Evolutionary conservation across 208 protist genomes (phyloP), one percentile per base, ranked within the genome.

Genomic region (Acanthamoeba healyi): DNA sequence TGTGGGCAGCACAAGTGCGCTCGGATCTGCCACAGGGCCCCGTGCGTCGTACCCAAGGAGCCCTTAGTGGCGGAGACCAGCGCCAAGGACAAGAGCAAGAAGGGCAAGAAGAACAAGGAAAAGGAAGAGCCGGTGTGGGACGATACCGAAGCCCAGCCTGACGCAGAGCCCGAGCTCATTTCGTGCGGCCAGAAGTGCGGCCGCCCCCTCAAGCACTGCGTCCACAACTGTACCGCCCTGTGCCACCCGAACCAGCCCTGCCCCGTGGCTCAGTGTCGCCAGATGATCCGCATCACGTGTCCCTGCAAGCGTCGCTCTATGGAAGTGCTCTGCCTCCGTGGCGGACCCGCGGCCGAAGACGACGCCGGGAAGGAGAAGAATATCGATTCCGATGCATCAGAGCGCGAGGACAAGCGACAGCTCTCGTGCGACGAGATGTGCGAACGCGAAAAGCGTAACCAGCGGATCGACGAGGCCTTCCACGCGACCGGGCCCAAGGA

Each of bases 391-490:
- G 77, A 86, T 4, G 36, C 32, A 19, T 40, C 70, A 0, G 3
- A 44, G 70, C 38, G 77, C 44, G 77, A 86, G 44, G 77, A 86
- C 26, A 79, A 93, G 40, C 77, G 95, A 74, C 56, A 95, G 70
- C 84, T 96, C 22, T 81, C 94, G 32, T 96, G 95, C 87, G 94
- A 95, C 67, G 95, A 96, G 40, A 61, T 81, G 72, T 96, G 95
- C 51, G 95, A 94, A 51, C 81, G 82, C 44, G 89, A 95, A 65
- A 82, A 93, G 74, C 72, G 94, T 82, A 95, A 96, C 29, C 95
- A 94, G 58, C 26, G 72, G 29, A 58, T 96, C 4, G 94, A 74
- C 32, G 94, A 96, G 22, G 95, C 95, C 12, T 94, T 96, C 26
- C 46, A 51, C 56, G 67, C 44, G 44, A 1, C 77, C n/a, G 77